Evolutionary conservation across 805 yeast species (phyloP), one percentile per base, ranked within the genome.

Genomic region (Candida methanosorbosa): DNA sequence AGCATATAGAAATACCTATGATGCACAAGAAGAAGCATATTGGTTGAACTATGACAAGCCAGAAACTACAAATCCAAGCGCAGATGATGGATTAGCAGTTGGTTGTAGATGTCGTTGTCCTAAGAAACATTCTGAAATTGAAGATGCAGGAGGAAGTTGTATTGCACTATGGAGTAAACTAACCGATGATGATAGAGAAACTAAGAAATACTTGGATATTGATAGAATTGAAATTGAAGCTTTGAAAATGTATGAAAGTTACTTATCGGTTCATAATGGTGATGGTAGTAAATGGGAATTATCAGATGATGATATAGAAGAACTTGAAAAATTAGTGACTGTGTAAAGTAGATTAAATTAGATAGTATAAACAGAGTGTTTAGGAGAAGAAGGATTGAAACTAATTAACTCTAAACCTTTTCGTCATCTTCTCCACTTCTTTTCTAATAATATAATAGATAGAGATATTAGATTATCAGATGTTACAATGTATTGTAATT

Each of bases 41-140:
- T 64, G 71, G 66, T 36, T 49, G 1, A 37, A 40, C 12, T 48
- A 40, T 24, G 61, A 59, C 35, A 18, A 29, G 11, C 54, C 57
- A 3, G 33, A 38, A 2, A 19, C 35, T 3, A n/a, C n/a, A n/a
- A n/a, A n/a, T n/a, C n/a, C n/a, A n/a, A n/a, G n/a, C n/a, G 4
- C 5, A 15, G 31, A 39, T 20, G 33, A 19, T 4, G 35, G 26
- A 0, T 33, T 39, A 13, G 55, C 94, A 1, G 76, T 76, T 7
- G 96, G 97, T 1, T 88, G 97, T 54, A 63, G 95, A 27, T 88
- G 97, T 56, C 66, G 70, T 42, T 88, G 97, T 58, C 94, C 84
- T 5, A 25, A 40, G 2, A 17, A 15, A 4, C 63, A 54, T 34
- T 38, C 44, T 19, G 88, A 78, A 39, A 63, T 75, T 33, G 90